Conservation (phyloP, 2,329 filamentous ascomycete genomes). For the Colletotrichum sp. region DNA sequence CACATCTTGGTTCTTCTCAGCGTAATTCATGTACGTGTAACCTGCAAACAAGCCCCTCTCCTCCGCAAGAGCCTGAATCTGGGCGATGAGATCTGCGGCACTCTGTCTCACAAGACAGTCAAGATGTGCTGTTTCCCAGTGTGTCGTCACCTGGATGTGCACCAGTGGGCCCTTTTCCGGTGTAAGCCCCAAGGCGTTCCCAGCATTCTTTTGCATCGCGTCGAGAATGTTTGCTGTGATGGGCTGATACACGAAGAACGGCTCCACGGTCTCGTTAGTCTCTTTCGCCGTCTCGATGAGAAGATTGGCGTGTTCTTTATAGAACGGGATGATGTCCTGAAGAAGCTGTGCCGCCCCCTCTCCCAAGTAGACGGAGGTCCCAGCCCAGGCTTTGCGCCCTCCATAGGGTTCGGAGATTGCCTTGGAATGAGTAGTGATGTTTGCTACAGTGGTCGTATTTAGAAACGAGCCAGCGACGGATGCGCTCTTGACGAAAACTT, state of each 20-base stretch:
- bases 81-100: slow-evolving; percentile 22
- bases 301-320: slow-evolving; percentile 19
- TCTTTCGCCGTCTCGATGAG: slow-evolving; percentile 18
- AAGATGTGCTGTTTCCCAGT: slow-evolving; percentile 28
- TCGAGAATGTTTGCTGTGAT: slow-evolving; percentile 37
- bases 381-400: slow-evolving; percentile 20
- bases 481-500: slow-evolving; percentile 27
- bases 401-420: slow-evolving; percentile 29
- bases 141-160: slow-evolving; percentile 32
- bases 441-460: slow-evolving; percentile 25
- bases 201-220: slow-evolving; percentile 37
- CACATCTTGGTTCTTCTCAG: slow-evolving; percentile 38
- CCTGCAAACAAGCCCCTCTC: slow-evolving; percentile 31
- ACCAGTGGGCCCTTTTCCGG: slow-evolving; percentile 35
- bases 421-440: slow-evolving; percentile 26
- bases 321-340: slow-evolving; percentile 29
- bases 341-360: slow-evolving; percentile 23
- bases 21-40: slow-evolving; percentile 41
- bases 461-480: slow-evolving; percentile 22
- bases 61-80: slow-evolving; percentile 30
- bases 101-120: slow-evolving; percentile 33
- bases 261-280: slow-evolving; percentile 6
- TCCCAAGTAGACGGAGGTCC: neutral
- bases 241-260: slow-evolving; percentile 40
- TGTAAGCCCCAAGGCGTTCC: slow-evolving; percentile 45